Conservation (phyloP, 805 yeast genomes). For the Spathaspora hagerdaliae region DNA sequence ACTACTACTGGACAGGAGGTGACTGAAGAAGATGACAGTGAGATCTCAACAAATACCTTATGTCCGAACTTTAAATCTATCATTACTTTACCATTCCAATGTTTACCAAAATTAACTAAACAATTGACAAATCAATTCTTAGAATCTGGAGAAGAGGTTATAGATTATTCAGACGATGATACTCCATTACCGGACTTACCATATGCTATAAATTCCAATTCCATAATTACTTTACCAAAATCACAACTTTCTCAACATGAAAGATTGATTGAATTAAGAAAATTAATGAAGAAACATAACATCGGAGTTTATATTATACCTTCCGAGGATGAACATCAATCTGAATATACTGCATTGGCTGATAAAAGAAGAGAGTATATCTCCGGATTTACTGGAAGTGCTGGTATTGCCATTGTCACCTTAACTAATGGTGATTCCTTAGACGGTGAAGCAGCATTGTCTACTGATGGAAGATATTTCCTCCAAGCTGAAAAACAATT, state of each 20-base stretch:
- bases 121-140: slow-evolving; percentile 2
- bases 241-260: slow-evolving; percentile 45
- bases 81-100: slow-evolving; percentile 19
- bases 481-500: slow-evolving; percentile 84
- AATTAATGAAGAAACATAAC: slow-evolving; percentile 56
- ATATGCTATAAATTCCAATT: slow-evolving; percentile 5
- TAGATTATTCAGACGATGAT: slow-evolving; percentile 14
- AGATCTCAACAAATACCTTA: slow-evolving; percentile 14
- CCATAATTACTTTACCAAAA: slow-evolving; percentile 2
- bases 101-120: slow-evolving; percentile 16
- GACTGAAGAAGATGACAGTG: slow-evolving; percentile 6
- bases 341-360: slow-evolving; percentile 78
- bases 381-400: slow-evolving; percentile 88
- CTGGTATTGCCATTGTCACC: slow-evolving; percentile 88
- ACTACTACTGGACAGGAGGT: background rate
- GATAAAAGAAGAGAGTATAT: slow-evolving; percentile 84
- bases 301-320: slow-evolving; percentile 75
- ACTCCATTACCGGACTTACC: slow-evolving; percentile 25
- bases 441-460: slow-evolving; percentile 68
- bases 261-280: slow-evolving; percentile 59
- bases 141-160: slow-evolving; percentile 8
- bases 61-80: slow-evolving; percentile 16
- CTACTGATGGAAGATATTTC: slow-evolving; percentile 95
- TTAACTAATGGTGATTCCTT: slow-evolving; percentile 37
- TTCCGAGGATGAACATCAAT: slow-evolving; percentile 90